Percentiles rank a stretch among this genome's conserved stretches.
These are phyloP conservation scores for Eucalyptus decipiens DNA, from an alignment of 345 rosid species.

Conservation along the genomic window DNA sequence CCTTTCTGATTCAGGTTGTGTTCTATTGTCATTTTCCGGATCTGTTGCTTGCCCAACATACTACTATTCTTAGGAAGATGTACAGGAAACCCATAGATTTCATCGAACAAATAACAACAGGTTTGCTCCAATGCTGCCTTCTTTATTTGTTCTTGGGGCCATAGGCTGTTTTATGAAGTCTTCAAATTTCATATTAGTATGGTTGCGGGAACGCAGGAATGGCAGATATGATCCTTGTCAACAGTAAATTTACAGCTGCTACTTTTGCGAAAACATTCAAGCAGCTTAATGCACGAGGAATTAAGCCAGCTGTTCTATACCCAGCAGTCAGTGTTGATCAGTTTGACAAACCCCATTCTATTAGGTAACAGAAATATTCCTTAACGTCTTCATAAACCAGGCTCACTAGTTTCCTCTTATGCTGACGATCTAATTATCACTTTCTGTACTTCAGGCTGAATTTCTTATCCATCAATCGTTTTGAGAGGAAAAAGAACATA, in stretches of 20 bases:
- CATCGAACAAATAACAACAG: slow-evolving; percentile 77
- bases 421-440: not conserved
- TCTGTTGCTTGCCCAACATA: slow-evolving; percentile 71
- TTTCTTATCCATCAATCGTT: slow-evolving; percentile 84
- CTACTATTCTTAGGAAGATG: slow-evolving; percentile 62
- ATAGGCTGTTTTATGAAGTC: not conserved
- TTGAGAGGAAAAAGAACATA: slow-evolving; percentile 84
- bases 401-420: not conserved
- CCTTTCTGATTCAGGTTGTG: slow-evolving; percentile 34
- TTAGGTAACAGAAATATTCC: slow-evolving; percentile 34
- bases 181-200: not conserved
- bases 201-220: slow-evolving; percentile 37
- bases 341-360: slow-evolving; percentile 41
- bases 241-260: slow-evolving; percentile 78
- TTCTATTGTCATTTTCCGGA: slow-evolving; percentile 98
- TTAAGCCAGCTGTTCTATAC: slow-evolving; percentile 69
- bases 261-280: slow-evolving; percentile 83
- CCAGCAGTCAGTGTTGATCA: slow-evolving; percentile 85
- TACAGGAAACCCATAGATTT: slow-evolving; percentile 82
- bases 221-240: slow-evolving; percentile 87
- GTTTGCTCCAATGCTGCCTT: slow-evolving; percentile 8
- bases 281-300: slow-evolving; percentile 57
- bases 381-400: slow-evolving; percentile 7
- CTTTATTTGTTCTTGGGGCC: not conserved
- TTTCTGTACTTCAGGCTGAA: slow-evolving; percentile 35